These are phyloP conservation scores for Candida nemodendra DNA, from an alignment of 805 yeast genomes.

Conservation along the genomic window DNA sequence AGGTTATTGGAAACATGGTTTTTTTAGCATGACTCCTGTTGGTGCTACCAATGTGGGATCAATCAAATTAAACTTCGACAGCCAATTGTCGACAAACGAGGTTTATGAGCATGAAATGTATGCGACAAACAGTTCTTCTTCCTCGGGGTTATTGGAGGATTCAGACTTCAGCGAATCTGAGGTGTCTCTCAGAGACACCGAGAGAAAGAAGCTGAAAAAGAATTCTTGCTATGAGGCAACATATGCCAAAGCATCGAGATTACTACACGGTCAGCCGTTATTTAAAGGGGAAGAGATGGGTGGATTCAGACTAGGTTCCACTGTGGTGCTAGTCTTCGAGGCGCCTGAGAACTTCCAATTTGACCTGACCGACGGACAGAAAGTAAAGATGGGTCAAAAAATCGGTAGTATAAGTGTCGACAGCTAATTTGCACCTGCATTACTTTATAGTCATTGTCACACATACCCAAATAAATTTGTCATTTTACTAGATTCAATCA, in stretches of 20 bases:
- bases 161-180: not conserved
- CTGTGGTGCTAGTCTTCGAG: slow-evolving; percentile 95
- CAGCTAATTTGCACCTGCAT: too few relatives aligned
- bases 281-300: slow-evolving; percentile 94
- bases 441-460: too few relatives aligned
- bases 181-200: not conserved
- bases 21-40: slow-evolving; percentile 97
- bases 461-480: too few relatives aligned
- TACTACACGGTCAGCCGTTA: slow-evolving; percentile 84
- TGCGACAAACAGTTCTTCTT: slow-evolving; percentile 20
- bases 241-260: slow-evolving; percentile 71
- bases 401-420: too few relatives aligned
- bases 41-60: slow-evolving; percentile 99
- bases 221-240: slow-evolving; percentile 93
- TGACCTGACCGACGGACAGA: slow-evolving; percentile 66
- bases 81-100: slow-evolving; percentile 82
- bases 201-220: slow-evolving; percentile 50
- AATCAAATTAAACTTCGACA: slow-evolving; percentile 87
- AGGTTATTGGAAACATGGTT: slow-evolving; percentile 96
- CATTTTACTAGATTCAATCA: too few relatives aligned
- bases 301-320: slow-evolving; percentile 92
- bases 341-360: slow-evolving; percentile 84
- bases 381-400: slow-evolving; percentile 80
- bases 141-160: not conserved
- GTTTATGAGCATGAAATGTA: slow-evolving; percentile 51